phyloP scores from a whole-genome alignment of 2,329 filamentous ascomycete species.

The Sporothrix globosa region DNA sequence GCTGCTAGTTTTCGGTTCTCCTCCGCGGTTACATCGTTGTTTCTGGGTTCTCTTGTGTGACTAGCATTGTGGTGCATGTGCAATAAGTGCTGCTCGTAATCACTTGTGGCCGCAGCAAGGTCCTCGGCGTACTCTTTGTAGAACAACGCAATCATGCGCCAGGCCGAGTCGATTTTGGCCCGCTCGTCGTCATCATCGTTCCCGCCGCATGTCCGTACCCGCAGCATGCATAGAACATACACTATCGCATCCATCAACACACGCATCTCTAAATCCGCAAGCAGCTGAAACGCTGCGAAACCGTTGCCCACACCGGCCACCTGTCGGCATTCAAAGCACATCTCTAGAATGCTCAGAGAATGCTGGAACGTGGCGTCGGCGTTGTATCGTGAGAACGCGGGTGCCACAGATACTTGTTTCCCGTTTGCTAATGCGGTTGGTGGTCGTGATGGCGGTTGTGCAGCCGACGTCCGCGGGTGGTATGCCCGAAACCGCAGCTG shows the following conservation, averaged over 20 bases:
- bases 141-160: conserved; percentile 39
- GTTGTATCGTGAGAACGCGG: conserved; percentile 36
- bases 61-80: background rate
- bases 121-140: conserved; percentile 37
- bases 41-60: no score
- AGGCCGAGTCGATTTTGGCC: conserved; percentile 35
- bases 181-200: background rate
- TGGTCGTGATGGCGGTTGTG: background rate
- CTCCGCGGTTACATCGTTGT: conserved; percentile 29
- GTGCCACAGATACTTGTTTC: conserved; percentile 18
- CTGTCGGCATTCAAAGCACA: conserved; percentile 31
- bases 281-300: conserved; percentile 41
- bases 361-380: conserved; percentile 39
- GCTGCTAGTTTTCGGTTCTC: background rate
- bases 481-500: conserved; percentile 42
- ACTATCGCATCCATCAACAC: conserved; percentile 42
- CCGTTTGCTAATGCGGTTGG: background rate
- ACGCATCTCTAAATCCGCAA: conserved; percentile 40
- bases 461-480: conserved; percentile 38
- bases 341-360: conserved; percentile 38
- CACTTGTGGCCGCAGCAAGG: conserved; percentile 31
- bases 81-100: conserved; percentile 15
- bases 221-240: conserved; percentile 43
- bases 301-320: conserved; percentile 36
- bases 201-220: conserved; percentile 33